Conservation (phyloP, 208 protist species). For the Trypanosoma platydactyli region DNA sequence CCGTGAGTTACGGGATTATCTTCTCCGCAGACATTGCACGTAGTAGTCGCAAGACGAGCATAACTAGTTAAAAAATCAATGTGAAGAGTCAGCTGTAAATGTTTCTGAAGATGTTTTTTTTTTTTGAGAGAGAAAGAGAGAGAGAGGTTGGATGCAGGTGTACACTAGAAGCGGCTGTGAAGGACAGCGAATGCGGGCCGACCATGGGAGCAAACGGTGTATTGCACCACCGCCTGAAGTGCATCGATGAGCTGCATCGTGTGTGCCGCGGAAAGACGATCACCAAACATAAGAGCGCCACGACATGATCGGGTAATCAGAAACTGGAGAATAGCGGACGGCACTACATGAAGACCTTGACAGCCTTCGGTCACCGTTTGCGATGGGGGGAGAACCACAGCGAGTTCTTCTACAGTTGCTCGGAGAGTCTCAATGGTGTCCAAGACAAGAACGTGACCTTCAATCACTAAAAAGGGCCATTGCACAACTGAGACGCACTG, state of each 20-base stretch:
- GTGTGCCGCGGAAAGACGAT: slow-evolving; percentile 33
- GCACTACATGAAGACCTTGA: slow-evolving; percentile 28
- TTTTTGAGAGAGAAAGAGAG: too few species aligned
- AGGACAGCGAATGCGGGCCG: slow-evolving; percentile 51
- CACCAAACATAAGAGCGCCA: slow-evolving; percentile 80
- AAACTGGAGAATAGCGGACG: slow-evolving; percentile 61
- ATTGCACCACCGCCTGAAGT: slow-evolving; percentile 51
- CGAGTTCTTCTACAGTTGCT: slow-evolving; percentile 58
- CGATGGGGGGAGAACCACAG: neutral
- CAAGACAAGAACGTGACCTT: slow-evolving; percentile 41
- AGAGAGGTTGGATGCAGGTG: neutral
- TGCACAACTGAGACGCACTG: slow-evolving; percentile 32
- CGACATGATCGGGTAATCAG: slow-evolving; percentile 78
- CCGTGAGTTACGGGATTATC: too few species aligned
- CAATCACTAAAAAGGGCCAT: slow-evolving; percentile 55
- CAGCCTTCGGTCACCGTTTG: slow-evolving; percentile 12
- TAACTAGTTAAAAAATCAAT: too few species aligned
- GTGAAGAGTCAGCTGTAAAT: too few species aligned
- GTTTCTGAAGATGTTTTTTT: too few species aligned
- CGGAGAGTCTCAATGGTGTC: slow-evolving; percentile 41
- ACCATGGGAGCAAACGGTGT: slow-evolving; percentile 74
- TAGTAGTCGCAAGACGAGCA: too few species aligned
- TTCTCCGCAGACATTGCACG: too few species aligned
- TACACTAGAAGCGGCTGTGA: neutral
- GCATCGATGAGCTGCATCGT: slow-evolving; percentile 32